phyloP scores from a whole-genome alignment of 495 filamentous ascomycete genomes.

The Trichoderma virens region DNA sequence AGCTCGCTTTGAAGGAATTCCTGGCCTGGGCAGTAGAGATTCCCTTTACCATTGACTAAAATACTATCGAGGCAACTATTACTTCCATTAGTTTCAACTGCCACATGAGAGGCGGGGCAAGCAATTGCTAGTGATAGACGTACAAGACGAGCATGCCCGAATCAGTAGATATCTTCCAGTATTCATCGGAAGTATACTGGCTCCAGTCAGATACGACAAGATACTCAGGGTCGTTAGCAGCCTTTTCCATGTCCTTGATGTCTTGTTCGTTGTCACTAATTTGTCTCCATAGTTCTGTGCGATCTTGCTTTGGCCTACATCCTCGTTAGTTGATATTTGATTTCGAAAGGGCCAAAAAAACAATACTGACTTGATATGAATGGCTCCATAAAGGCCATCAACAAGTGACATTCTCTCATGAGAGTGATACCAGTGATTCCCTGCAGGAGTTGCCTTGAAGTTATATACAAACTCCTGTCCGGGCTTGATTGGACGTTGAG shows the following conservation, averaged over 20 bases:
- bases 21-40: background rate
- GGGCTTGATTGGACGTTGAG: background rate
- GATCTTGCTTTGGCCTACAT: background rate
- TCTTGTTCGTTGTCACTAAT: background rate
- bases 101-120: background rate
- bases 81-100: background rate
- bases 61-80: background rate
- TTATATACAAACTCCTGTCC: background rate
- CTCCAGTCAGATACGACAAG: background rate
- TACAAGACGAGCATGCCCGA: background rate
- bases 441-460: background rate
- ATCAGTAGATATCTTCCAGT: constrained; percentile 1
- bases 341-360: background rate
- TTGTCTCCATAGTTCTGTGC: background rate
- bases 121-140: background rate
- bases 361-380: background rate
- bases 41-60: background rate
- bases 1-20: background rate
- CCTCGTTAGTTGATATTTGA: background rate
- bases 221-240: background rate
- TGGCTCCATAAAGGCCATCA: background rate
- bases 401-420: background rate
- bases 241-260: background rate
- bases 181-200: background rate
- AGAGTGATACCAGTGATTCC: background rate